phyloP scores from a whole-genome alignment of 805 yeast genomes.

The Cyberlindnera bimundalis region DNA sequence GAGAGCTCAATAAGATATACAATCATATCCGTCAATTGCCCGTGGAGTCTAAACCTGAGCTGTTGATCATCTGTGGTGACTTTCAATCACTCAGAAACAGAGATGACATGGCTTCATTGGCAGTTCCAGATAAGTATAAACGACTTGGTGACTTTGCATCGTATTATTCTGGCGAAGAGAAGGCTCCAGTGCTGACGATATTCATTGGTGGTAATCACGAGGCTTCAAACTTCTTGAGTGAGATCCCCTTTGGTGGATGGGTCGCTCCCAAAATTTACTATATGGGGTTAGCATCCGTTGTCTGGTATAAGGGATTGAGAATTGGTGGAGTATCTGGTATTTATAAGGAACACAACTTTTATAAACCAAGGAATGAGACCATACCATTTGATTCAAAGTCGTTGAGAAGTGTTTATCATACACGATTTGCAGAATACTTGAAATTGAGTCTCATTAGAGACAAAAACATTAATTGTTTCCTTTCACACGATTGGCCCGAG shows the following conservation, averaged over 20 bases:
- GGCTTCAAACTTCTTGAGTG: constrained; percentile 71
- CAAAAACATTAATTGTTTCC: constrained; percentile 46
- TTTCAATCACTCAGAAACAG: constrained; percentile 73
- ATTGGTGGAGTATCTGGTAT: constrained; percentile 88
- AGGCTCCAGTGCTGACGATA: constrained; percentile 74
- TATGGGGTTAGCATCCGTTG: constrained; percentile 71
- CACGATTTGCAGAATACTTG: constrained; percentile 54
- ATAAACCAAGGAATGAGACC: constrained; percentile 37
- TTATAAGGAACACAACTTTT: constrained; percentile 51
- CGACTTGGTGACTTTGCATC: constrained; percentile 74
- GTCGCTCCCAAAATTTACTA: constrained; percentile 85
- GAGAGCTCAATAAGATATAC: constrained; percentile 64
- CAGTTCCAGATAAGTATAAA: constrained; percentile 77
- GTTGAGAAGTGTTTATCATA: constrained; percentile 63
- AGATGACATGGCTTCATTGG: constrained; percentile 63
- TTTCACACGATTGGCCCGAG: constrained; percentile 95
- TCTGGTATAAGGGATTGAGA: constrained; percentile 72
- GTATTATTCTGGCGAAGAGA: constrained; percentile 56
- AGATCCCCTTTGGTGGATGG: constrained; percentile 86
- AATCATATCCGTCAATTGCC: constrained; percentile 26
- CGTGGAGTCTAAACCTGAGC: constrained; percentile 37
- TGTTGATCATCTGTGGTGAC: constrained; percentile 85
- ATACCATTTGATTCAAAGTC: constrained; percentile 48
- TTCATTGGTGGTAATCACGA: constrained; percentile 97
- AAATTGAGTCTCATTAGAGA: constrained; percentile 45